These are phyloP conservation scores for Aquilaria malaccensis DNA, from an alignment of 345 rosid species.

Conservation along the genomic window DNA sequence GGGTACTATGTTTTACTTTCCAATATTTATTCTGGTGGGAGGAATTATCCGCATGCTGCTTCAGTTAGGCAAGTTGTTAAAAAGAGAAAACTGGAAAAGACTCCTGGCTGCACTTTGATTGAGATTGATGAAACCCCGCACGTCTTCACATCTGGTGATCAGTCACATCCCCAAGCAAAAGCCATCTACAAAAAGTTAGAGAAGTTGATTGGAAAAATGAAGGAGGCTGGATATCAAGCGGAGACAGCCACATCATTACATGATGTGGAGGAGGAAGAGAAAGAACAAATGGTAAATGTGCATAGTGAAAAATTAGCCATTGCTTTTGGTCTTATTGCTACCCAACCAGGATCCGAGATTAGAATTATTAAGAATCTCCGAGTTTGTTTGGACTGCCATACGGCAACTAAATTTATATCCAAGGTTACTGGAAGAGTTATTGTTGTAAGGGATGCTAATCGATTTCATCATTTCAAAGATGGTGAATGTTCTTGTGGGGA, in stretches of 20 bases:
- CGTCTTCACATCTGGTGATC: conserved; percentile 55
- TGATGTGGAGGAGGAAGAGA: conserved; percentile 77
- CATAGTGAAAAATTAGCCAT: conserved; percentile 76
- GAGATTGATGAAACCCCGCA: conserved; percentile 47
- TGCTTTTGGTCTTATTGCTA: conserved; percentile 61
- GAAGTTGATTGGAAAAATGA: conserved; percentile 39
- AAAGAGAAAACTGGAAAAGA: conserved; percentile 41
- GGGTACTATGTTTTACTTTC: conserved; percentile 53
- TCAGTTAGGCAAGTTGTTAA: conserved; percentile 43
- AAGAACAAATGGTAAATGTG: conserved; percentile 48
- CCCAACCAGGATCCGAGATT: conserved; percentile 50
- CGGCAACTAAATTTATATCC: conserved; percentile 60
- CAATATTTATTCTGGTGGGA: conserved; percentile 42
- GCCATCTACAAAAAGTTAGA: conserved; percentile 44
- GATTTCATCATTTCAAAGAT: conserved; percentile 67
- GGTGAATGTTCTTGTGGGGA: conserved; percentile 68
- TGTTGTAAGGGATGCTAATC: conserved; percentile 63
- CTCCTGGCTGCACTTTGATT: conserved; percentile 59
- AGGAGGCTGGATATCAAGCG: conserved; percentile 55
- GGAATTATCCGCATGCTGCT: conserved; percentile 51
- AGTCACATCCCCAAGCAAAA: conserved; percentile 45
- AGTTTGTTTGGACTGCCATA: conserved; percentile 63
- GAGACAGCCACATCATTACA: conserved; percentile 45
- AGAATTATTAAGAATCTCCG: conserved; percentile 59
- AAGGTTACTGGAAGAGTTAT: conserved; percentile 49